Conservation (phyloP, 257 asterid genomes). For the Solanum paucissectum region DNA sequence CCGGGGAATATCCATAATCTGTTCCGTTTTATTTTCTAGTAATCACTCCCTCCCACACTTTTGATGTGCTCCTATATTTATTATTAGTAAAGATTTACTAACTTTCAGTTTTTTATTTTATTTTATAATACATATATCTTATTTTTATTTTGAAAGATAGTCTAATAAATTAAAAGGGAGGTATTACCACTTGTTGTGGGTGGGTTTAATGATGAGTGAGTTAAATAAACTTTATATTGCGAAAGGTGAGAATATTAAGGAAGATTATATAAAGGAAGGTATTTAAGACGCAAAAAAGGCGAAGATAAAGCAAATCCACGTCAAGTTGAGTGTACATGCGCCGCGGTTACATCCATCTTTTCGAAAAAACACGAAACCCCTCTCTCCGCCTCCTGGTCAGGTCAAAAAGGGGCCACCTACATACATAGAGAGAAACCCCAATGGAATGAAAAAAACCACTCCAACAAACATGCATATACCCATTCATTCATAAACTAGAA, state of each 20-base stretch:
- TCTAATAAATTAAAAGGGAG: background rate
- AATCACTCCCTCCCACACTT: background rate
- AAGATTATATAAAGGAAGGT: background rate
- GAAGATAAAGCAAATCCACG: background rate
- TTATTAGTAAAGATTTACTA: background rate
- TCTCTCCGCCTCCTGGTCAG: background rate
- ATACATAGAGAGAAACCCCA: background rate
- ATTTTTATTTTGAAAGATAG: too few relatives aligned
- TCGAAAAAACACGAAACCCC: background rate
- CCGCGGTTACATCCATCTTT: background rate
- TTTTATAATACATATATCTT: background rate
- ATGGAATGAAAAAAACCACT: background rate
- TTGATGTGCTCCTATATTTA: background rate
- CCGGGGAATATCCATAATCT: background rate
- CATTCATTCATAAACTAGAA: background rate
- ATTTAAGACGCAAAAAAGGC: background rate
- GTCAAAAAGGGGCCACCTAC: background rate
- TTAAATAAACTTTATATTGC: background rate
- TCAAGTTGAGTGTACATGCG: background rate
- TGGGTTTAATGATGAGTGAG: background rate
- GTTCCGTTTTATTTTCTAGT: background rate
- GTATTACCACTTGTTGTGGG: background rate
- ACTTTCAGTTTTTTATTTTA: background rate
- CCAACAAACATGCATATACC: background rate
- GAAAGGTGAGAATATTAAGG: background rate